A percentile compares a stretch with the other conserved stretches of the same genome.
Conservation (phyloP, 306 rosid species). For the Neltuma alba region DNA sequence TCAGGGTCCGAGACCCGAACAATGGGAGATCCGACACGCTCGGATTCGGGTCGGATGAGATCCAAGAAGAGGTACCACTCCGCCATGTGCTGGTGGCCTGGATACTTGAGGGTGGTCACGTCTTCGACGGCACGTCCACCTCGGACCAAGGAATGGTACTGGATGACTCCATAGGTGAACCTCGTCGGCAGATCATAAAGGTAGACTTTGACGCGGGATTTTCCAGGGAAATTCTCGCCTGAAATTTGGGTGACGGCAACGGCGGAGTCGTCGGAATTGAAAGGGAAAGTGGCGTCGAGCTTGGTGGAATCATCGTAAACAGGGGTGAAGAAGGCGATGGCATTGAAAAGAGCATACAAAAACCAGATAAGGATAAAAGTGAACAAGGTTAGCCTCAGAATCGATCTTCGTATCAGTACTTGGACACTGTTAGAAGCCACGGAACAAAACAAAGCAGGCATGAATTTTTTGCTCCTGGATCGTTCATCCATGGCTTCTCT, state of each 20-base stretch:
- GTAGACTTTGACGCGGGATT: constrained; percentile 46
- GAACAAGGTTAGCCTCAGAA: constrained; percentile 59
- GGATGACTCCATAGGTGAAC: constrained; percentile 74
- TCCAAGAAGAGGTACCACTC: constrained; percentile 87
- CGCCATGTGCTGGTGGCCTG: constrained; percentile 97
- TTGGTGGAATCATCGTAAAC: constrained; percentile 38
- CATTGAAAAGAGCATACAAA: background rate
- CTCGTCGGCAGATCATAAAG: constrained; percentile 69
- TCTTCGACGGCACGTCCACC: constrained; percentile 45
- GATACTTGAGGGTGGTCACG: constrained; percentile 56
- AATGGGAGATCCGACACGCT: constrained; percentile 61
- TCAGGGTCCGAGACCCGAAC: constrained; percentile 73
- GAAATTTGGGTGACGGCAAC: constrained; percentile 16
- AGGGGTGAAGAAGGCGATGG: background rate
- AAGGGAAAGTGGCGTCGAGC: constrained; percentile 41
- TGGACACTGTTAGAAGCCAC: background rate
- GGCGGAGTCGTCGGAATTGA: constrained; percentile 28
- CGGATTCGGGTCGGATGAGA: constrained; percentile 55
- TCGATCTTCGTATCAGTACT: constrained; percentile 48
- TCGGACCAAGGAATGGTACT: constrained; percentile 68
- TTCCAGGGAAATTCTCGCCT: background rate
- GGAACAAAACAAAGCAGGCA: background rate
- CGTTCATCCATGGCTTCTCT: constrained; percentile 36
- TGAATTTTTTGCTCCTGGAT: constrained; percentile 38
- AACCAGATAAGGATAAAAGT: constrained; percentile 39